Evolutionary conservation across 495 filamentous ascomycete species (phyloP), one percentile per base, ranked within the genome.

Genomic region (Penicillium flavigenum): DNA sequence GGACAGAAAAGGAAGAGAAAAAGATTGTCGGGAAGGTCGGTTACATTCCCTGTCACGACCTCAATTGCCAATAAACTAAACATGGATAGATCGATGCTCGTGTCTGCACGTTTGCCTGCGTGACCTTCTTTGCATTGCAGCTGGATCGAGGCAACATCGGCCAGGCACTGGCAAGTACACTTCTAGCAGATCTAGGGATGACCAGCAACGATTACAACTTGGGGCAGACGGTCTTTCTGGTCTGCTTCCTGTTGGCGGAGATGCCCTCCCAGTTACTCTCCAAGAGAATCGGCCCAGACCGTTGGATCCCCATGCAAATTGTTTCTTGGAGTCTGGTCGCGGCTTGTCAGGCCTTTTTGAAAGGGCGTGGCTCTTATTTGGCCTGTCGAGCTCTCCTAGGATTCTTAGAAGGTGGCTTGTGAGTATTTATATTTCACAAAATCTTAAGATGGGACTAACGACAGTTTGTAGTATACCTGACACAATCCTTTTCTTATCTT

Each of bases 161-260:
- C 17, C 80, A 87, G 61, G 84, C 86, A 3, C 63, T 88, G 3
- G 79, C 83, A 0, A 84, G 87, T 62, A 83, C 85, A 63, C 72
- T 88, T 57, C 72, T 87, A 9, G 60, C 52, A 16, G 73, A 80
- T 51, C 61, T 79, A 5, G 60, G 74, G 0, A 64, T 88, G 38
- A 80, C 71, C 34, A 88, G 80, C 19, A 84, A 88, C 55, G 83
- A 83, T 74, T 88, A 87, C 68, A 89, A 89, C 59, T 74, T 81
- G 16, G 84, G 83, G 0, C 82, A 84, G 61, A 83, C 83, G 2
- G 81, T 87, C 22, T 88, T 84, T 62, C 78, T 79, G 52, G 49
- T 83, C n/a, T 75, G 68, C 7, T 88, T 88, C 58, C 62, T 88
- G 10, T 51, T 69, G 8, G 83, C 85, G 0, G 84, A 88, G 55